Percentiles rank a stretch among this genome's conserved stretches.
These are phyloP conservation scores for Boletus eberwhitei DNA, from an alignment of 768 basidiomycete genomes.

Conservation along the genomic window DNA sequence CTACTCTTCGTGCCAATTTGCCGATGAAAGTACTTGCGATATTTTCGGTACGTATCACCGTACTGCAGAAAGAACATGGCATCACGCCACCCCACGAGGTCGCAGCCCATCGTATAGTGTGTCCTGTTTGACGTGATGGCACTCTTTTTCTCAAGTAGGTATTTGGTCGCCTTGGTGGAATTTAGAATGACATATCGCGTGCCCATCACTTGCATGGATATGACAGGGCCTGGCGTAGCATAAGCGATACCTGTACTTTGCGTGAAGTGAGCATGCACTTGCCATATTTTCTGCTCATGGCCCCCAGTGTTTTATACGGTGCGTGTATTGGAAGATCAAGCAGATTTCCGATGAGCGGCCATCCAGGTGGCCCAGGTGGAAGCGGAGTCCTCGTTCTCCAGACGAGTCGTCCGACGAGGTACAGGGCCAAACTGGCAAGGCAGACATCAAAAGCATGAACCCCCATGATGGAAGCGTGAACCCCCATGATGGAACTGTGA, in stretches of 20 bases:
- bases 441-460: not conserved
- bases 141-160: slow-evolving; percentile 14
- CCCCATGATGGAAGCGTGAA: not conserved
- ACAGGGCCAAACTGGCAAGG: slow-evolving; percentile 11
- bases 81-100: slow-evolving; percentile 14
- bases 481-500: not conserved
- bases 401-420: not conserved
- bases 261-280: slow-evolving; percentile 9
- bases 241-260: not conserved
- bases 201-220: slow-evolving; percentile 31
- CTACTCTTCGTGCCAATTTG: slow-evolving; percentile 9
- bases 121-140: slow-evolving; percentile 4
- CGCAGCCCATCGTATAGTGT: slow-evolving; percentile 17
- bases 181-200: slow-evolving; percentile 49
- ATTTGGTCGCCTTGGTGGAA: slow-evolving; percentile 32
- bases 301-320: slow-evolving; percentile 49
- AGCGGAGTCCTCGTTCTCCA: not conserved
- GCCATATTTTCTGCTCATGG: slow-evolving; percentile 43
- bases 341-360: slow-evolving; percentile 50
- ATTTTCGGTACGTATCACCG: slow-evolving; percentile 1
- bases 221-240: slow-evolving; percentile 17
- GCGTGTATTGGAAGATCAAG: slow-evolving; percentile 51
- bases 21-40: slow-evolving; percentile 7
- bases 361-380: slow-evolving; percentile 13
- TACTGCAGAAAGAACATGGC: slow-evolving; percentile 7